Evolutionary conservation across 306 rosid species (phyloP).

Genomic region (Trifolium subterraneum): DNA sequence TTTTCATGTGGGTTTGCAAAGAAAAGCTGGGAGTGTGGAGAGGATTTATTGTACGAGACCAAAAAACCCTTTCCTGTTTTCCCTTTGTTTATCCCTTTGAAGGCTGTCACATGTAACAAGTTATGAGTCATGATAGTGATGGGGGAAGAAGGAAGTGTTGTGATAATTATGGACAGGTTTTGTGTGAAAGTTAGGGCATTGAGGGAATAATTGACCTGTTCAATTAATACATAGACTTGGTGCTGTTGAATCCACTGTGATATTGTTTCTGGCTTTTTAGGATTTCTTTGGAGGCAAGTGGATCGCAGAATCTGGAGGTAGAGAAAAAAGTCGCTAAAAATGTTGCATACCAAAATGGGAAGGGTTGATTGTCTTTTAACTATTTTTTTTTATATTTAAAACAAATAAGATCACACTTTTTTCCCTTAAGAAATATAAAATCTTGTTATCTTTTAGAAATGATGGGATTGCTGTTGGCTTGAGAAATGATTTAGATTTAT

Average conservation of each 20-base stretch:
- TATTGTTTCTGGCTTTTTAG: neutral
- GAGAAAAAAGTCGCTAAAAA: too few species aligned
- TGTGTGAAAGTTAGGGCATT: neutral
- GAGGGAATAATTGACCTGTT: neutral
- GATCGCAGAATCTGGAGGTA: neutral
- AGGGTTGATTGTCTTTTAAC: too few species aligned
- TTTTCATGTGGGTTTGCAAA: neutral
- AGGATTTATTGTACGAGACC: neutral
- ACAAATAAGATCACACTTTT: too few species aligned
- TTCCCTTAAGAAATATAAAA: too few species aligned
- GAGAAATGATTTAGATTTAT: too few species aligned
- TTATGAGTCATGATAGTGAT: neutral
- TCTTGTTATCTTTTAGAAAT: too few species aligned
- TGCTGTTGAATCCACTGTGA: neutral
- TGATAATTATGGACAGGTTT: neutral
- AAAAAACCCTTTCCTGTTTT: neutral
- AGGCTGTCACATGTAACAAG: neutral
- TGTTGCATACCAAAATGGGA: too few species aligned
- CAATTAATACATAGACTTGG: neutral
- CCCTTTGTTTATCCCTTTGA: neutral
- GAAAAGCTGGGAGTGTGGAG: neutral
- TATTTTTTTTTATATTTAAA: too few species aligned
- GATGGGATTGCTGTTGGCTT: too few species aligned
- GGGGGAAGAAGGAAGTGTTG: neutral
- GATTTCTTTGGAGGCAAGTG: too few species aligned